Percentiles rank a stretch among this genome's conserved stretches.
phyloP scores from a whole-genome alignment of 768 basidiomycete genomes.

The Suillus sp. region DNA sequence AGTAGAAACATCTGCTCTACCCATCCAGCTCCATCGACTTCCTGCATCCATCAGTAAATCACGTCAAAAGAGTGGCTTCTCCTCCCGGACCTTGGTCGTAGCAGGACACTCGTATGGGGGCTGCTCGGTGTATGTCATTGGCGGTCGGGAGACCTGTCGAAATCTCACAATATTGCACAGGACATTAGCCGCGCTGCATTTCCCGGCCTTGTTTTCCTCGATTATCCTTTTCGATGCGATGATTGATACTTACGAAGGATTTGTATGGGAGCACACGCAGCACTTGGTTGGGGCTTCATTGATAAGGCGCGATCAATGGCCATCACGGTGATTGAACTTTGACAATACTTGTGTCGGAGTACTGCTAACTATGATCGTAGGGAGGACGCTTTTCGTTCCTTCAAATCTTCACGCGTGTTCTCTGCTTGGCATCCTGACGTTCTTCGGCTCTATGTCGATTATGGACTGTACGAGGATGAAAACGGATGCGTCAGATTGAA shows the following conservation, averaged over 20 bases:
- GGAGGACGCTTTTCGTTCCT: conserved; percentile 55
- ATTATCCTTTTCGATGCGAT: conserved; percentile 82
- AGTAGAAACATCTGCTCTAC: conserved; percentile 39
- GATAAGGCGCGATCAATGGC: conserved; percentile 62
- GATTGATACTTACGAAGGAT: conserved; percentile 33
- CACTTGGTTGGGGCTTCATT: conserved; percentile 47
- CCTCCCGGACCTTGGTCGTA: conserved; percentile 54
- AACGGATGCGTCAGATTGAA: conserved; percentile 56
- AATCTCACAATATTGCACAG: conserved; percentile 36
- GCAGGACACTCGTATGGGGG: conserved; percentile 89
- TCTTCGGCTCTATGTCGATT: conserved; percentile 61
- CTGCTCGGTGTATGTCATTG: conserved; percentile 61
- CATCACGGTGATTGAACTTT: conserved; percentile 45
- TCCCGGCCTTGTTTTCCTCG: conserved; percentile 68
- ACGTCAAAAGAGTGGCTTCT: conserved; percentile 52
- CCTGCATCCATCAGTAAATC: conserved; percentile 40
- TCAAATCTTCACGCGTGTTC: conserved; percentile 66
- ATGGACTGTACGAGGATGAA: conserved; percentile 44
- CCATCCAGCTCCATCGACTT: conserved; percentile 54
- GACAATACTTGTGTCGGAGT: background rate
- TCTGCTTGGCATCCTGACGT: conserved; percentile 65
- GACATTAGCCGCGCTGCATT: conserved; percentile 60
- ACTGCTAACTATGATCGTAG: conserved; percentile 34
- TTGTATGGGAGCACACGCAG: background rate
- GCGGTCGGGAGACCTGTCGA: background rate